Conservation (phyloP, 345 rosid genomes). For the Eucalyptus fibrosa region DNA sequence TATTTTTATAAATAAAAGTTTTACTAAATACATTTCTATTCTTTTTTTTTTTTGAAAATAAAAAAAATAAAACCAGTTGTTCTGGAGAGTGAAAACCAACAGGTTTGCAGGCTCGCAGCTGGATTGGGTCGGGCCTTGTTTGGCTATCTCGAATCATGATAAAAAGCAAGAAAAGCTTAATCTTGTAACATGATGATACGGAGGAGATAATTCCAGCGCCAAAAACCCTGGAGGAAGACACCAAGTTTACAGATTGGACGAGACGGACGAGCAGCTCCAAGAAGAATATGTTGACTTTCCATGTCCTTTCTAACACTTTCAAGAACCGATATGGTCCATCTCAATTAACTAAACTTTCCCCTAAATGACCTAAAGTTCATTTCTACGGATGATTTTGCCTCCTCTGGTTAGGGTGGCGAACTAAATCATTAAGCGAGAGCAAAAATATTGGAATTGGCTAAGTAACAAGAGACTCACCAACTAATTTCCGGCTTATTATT, state of each 20-base stretch:
- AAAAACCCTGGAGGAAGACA: neutral
- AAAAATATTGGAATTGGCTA: neutral
- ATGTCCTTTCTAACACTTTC: neutral
- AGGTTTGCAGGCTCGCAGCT: neutral
- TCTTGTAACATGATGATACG: neutral
- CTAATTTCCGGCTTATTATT: neutral
- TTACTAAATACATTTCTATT: fast-evolving
- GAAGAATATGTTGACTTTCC: neutral
- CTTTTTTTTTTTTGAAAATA: too few relatives aligned
- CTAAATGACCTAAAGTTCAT: neutral
- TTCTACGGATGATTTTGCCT: neutral
- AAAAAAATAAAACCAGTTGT: too few relatives aligned
- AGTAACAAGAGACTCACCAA: neutral
- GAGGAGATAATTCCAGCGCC: neutral
- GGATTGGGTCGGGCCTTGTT: neutral
- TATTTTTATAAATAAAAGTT: too few relatives aligned
- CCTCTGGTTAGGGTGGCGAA: neutral
- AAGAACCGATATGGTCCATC: neutral
- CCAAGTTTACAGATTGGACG: too few relatives aligned
- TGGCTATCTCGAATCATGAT: neutral
- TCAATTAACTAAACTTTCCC: neutral
- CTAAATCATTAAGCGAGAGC: neutral
- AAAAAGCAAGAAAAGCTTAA: neutral
- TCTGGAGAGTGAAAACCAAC: fast-evolving
- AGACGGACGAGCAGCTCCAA: too few relatives aligned